Base-by-base conservation (phyloP, 208 protist species). In the Acanthamoeba triangularis region DNA sequence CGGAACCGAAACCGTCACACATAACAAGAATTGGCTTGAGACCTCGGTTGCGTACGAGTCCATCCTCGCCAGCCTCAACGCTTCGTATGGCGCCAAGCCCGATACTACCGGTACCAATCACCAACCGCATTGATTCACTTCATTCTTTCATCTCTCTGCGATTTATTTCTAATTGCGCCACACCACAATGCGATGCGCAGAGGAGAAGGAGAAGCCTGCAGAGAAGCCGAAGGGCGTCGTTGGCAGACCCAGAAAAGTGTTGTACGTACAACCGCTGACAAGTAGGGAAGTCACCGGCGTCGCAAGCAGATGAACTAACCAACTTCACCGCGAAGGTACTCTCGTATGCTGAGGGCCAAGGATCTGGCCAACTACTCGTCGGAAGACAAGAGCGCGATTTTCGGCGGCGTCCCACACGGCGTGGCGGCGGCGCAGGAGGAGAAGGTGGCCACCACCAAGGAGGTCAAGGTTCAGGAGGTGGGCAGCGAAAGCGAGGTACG, bases 361-460 rank as follows among this genome's bases (percentile, higher is more conserved):
- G 87, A 95, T n/a, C 23, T 90, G 47, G 14, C 61, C 28, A 95
- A 95, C 72, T 95, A 95, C 37, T 95, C 93, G 30, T 54, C 69
- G n/a, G 93, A 95, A 11, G 93, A 95, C 78, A 95, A 84, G 93
- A 80, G 74, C 35, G 93, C 93, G n/a, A 95, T 95, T 30, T 69
- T 95, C n/a, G 93, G 93, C 41, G 82, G 93, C 10, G 33, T 76
- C 30, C 87, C 54, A 11, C 23, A 49, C 14, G 41, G 37, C 1
- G 44, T 37, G 25, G 30, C 49, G 11, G 44, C 37, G 33, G 35
- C 69, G 35, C 69, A 23, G 20, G 37, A 80, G 69, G 37, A 65
- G 59, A 88, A 44, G 80, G 20, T 16, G 16, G 11, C 30, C 72
- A 80, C 25, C 5, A 35, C 14, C 41, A 20, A 88, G 49, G 52